These are phyloP conservation scores for Elongisporangium prolatum DNA, from an alignment of 352 stramenopile species.

Conservation along the genomic window DNA sequence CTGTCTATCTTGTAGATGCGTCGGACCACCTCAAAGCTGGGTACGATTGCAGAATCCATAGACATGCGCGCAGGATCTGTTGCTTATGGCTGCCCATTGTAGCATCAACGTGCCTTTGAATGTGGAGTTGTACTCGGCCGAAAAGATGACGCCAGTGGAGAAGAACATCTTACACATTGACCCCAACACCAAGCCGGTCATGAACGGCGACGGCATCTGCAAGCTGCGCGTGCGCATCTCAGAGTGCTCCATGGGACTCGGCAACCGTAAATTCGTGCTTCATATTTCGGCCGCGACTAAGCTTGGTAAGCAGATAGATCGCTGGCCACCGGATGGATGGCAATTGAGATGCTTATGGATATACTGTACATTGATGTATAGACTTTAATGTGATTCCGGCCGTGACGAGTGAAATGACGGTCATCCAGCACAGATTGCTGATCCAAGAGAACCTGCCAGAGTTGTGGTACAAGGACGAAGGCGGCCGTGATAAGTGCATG, in stretches of 20 bases:
- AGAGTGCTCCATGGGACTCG: slow-evolving; percentile 81
- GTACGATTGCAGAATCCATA: slow-evolving; percentile 12
- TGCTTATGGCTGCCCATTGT: slow-evolving; percentile 1
- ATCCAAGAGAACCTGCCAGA: slow-evolving; percentile 82
- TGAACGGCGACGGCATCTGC: slow-evolving; percentile 82
- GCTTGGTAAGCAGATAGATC: slow-evolving; percentile 14
- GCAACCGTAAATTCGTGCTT: slow-evolving; percentile 85
- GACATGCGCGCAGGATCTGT: background rate
- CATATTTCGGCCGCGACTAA: slow-evolving; percentile 61
- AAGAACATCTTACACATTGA: slow-evolving; percentile 81
- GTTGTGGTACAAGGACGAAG: slow-evolving; percentile 87
- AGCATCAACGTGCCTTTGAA: slow-evolving; percentile 71
- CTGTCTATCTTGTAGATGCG: slow-evolving; percentile 81
- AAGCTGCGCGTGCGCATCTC: slow-evolving; percentile 75
- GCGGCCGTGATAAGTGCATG: slow-evolving; percentile 84
- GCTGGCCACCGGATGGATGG: background rate
- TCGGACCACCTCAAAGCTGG: slow-evolving; percentile 77
- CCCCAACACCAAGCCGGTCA: slow-evolving; percentile 67
- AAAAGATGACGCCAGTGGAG: slow-evolving; percentile 80
- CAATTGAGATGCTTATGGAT: background rate
- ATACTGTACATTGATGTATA: background rate
- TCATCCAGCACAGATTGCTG: slow-evolving; percentile 79
- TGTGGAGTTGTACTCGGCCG: slow-evolving; percentile 77
- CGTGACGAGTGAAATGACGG: slow-evolving; percentile 75
- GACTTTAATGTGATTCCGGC: slow-evolving; percentile 62